Evolutionary conservation across 192 early-diverging fungal species (phyloP).

Genomic region (Nowakowskiella sp.): DNA sequence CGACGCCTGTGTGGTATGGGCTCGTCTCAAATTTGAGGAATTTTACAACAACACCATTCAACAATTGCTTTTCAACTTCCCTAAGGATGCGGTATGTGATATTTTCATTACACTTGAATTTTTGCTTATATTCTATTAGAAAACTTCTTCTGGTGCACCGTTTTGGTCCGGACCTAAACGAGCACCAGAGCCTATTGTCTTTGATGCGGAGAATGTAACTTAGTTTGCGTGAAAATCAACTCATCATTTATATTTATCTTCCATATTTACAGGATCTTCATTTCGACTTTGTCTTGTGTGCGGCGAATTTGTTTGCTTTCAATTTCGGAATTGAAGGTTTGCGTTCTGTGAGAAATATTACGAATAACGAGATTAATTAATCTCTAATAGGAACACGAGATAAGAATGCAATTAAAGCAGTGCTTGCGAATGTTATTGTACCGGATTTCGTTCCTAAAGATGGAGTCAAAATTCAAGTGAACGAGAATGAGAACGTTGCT

Average conservation of each 20-base stretch:
- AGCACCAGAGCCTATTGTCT: slow-evolving; percentile 73
- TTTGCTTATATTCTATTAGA: slow-evolving; percentile 15
- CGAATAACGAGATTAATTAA: not conserved
- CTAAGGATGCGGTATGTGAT: slow-evolving; percentile 64
- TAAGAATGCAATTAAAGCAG: slow-evolving; percentile 55
- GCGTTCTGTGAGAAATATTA: slow-evolving; percentile 13
- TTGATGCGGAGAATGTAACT: slow-evolving; percentile 64
- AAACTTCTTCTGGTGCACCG: slow-evolving; percentile 76
- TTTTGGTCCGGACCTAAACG: slow-evolving; percentile 99
- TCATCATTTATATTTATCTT: not conserved
- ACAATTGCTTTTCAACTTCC: slow-evolving; percentile 97
- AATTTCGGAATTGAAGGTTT: slow-evolving; percentile 90
- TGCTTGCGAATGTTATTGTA: slow-evolving; percentile 54
- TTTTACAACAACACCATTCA: slow-evolving; percentile 84
- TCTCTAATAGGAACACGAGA: slow-evolving; percentile 35
- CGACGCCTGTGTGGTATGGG: slow-evolving; percentile 89
- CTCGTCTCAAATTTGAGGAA: slow-evolving; percentile 87
- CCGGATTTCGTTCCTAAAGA: slow-evolving; percentile 79
- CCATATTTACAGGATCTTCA: slow-evolving; percentile 55
- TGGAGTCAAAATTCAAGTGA: slow-evolving; percentile 94
- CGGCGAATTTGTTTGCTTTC: slow-evolving; percentile 90
- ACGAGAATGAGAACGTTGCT: slow-evolving; percentile 70
- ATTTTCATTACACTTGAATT: not conserved
- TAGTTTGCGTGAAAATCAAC: slow-evolving; percentile 3
- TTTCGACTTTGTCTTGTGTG: slow-evolving; percentile 82